Evolutionary conservation across 225 moss, liverwort and hornwort species (phyloP).

Genomic region (Pseudoscleropodium purum): DNA sequence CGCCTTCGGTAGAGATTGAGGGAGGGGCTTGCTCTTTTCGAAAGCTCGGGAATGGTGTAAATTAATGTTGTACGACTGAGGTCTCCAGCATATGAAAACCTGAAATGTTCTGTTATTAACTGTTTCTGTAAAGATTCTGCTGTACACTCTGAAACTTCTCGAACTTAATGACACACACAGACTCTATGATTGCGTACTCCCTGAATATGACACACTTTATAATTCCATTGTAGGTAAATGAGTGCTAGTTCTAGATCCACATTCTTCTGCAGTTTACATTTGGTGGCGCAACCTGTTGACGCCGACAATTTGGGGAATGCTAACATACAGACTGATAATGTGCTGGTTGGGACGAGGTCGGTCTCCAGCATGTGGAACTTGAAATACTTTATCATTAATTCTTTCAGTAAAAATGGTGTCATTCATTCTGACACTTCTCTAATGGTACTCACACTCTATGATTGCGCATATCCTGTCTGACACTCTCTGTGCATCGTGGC

Average conservation of each 20-base stretch:
- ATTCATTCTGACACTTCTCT: background rate
- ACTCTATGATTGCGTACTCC: background rate
- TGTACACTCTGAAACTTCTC: background rate
- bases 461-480: background rate
- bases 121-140: background rate
- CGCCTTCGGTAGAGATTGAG: background rate
- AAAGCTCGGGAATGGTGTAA: background rate
- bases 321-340: background rate
- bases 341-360: too few species aligned
- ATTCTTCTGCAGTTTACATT: background rate
- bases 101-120: background rate
- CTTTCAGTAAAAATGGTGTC: background rate
- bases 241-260: background rate
- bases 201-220: background rate
- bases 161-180: too few species aligned
- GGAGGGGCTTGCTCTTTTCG: background rate
- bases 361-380: background rate
- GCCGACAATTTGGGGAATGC: background rate
- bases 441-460: background rate
- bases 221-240: too few species aligned
- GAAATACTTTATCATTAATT: background rate
- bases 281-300: background rate
- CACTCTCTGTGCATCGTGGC: background rate
- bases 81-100: background rate
- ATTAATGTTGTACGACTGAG: background rate